A percentile compares a stretch with the other conserved stretches of the same genome.
phyloP scores from a whole-genome alignment of 805 yeast species.

The Teunomyces barrocoloradensis region DNA sequence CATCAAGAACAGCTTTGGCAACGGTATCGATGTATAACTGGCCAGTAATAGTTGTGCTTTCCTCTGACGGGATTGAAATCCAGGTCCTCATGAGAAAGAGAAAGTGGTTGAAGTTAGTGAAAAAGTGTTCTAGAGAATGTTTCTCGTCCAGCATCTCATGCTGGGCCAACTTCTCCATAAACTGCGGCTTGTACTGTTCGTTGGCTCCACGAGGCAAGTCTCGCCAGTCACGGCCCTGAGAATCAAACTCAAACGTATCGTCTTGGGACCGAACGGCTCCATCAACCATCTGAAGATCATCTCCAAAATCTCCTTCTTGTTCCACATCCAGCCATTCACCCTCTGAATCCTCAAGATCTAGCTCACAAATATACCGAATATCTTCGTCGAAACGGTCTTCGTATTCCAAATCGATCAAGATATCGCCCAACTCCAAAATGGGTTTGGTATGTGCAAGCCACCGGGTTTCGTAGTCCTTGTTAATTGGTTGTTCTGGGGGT shows the following conservation, averaged over 20 bases:
- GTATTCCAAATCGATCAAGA: slow-evolving; percentile 53
- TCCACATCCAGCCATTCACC: slow-evolving; percentile 19
- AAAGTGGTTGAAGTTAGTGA: no score
- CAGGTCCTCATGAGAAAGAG: no score
- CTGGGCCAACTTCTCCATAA: slow-evolving; percentile 14
- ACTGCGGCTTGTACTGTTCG: slow-evolving; percentile 21
- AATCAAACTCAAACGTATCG: slow-evolving; percentile 40
- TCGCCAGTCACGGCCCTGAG: slow-evolving; percentile 67
- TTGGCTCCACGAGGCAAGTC: slow-evolving; percentile 66
- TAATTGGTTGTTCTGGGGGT: background rate
- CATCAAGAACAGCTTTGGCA: slow-evolving; percentile 51
- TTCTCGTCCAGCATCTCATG: slow-evolving; percentile 13
- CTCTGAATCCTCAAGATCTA: slow-evolving; percentile 42
- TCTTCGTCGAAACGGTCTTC: slow-evolving; percentile 72
- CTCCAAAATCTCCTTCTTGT: slow-evolving; percentile 11
- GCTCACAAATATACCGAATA: slow-evolving; percentile 57
- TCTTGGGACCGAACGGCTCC: slow-evolving; percentile 9
- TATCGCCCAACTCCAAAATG: slow-evolving; percentile 46
- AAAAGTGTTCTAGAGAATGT: no score
- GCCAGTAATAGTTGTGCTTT: no score
- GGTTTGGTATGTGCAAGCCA: slow-evolving; percentile 18
- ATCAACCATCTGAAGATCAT: slow-evolving; percentile 6
- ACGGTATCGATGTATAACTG: slow-evolving; percentile 35
- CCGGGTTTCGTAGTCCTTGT: slow-evolving; percentile 13
- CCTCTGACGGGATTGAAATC: no score